Evolutionary conservation across 2,329 filamentous ascomycete species (phyloP), one percentile per base, ranked within the genome.

Genomic region (Aureobasidium leucospermi): DNA sequence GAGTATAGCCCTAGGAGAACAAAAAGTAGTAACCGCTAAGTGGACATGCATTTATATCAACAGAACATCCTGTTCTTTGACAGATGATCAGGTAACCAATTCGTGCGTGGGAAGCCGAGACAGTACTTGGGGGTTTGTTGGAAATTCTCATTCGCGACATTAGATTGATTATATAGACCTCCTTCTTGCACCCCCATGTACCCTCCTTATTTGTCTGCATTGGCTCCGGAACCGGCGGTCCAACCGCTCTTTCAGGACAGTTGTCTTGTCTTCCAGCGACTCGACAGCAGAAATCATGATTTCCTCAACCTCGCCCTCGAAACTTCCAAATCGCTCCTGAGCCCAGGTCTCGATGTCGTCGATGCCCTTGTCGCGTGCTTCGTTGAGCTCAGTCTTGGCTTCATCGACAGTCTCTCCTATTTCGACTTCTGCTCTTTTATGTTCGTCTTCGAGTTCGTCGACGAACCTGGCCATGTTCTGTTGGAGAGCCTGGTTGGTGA

Each of bases 111-210:
- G n/a, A n/a, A n/a, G n/a, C n/a, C n/a, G n/a, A n/a, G n/a, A n/a
- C n/a, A n/a, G n/a, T n/a, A n/a, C n/a, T n/a, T n/a, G n/a, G n/a
- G n/a, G n/a, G n/a, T n/a, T n/a, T n/a, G n/a, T n/a, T n/a, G n/a
- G n/a, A n/a, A n/a, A n/a, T n/a, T n/a, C n/a, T n/a, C n/a, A n/a
- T n/a, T n/a, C n/a, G n/a, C n/a, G n/a, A n/a, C n/a, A n/a, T n/a
- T n/a, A n/a, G n/a, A n/a, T n/a, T n/a, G n/a, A n/a, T n/a, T 56
- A 56, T 45, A 56, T 56, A 36, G 52, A 56, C 42, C 32, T 57
- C 53, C 31, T 57, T 6, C 53, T 57, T 32, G 19, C 23, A 23
- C 42, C 9, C 4, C 45, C 6, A 2, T 57, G 42, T 11, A 39
- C 55, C 45, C 11, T 42, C 55, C 31, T 31, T 6, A 47, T 16